Base-by-base conservation (phyloP, 2,329 filamentous ascomycete species). In the Colletotrichum coccodes region DNA sequence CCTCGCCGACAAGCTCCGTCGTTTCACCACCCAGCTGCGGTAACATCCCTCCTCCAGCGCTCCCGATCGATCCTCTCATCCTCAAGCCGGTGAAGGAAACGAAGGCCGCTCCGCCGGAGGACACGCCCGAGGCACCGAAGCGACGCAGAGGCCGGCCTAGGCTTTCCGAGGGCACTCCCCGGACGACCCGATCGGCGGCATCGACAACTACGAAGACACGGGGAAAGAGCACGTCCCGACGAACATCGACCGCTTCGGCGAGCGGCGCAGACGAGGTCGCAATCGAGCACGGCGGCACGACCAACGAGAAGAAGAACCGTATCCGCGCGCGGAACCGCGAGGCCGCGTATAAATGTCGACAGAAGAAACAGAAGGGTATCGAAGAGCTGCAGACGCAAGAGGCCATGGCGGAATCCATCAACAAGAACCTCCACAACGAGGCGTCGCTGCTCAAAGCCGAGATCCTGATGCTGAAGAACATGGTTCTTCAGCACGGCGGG, bases 261-360 rank as follows among this genome's bases (percentile, higher is more conserved):
- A 69, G 66, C 42, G 54, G 54, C 34, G 40, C 56, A 1, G 62
- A 65, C 65, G 60, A 60, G 1, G 1, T 7, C 3, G 28, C 14
- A 1, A 12, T n/a, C 30, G 26, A 21, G 9, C 40, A n/a, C 47
- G 26, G 40, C 49, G 26, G 30, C 34, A 1, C 23, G n/a, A 26
- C 18, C 26, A 42, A 52, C 34, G 70, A 70, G 3, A 70, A 70
- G 46, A 70, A 68, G 46, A 54, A 60, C 6, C 64, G 64, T 16
- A 60, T 71, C 14, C 70, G 70, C 21, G 63, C 60, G 21, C 68
- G 70, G 6, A 71, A 71, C 26, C 56, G 70, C 18, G 68, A 71
- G 68, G 70, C 70, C 1, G 70, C 70, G 34, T 63, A 71, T n/a
- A 71, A 71, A 56, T 71, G 70, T 52, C 59, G 70, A 5, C 30